Conservation (phyloP, 2,329 filamentous ascomycete genomes). For the Fusarium redolens region DNA sequence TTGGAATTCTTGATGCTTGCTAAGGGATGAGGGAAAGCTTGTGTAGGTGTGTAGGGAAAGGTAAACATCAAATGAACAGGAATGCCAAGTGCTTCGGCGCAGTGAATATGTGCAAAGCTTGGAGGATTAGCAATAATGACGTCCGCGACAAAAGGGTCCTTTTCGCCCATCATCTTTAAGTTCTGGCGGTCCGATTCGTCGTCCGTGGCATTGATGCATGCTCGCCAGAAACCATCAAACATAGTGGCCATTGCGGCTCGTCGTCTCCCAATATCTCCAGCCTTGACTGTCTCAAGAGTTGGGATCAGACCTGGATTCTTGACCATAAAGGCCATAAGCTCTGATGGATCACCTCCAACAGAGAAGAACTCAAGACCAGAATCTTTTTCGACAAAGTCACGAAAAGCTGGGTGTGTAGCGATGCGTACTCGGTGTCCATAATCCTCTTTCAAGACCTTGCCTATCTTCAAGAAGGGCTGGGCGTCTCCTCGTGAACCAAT, state of each 20-base stretch:
- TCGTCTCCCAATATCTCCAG: conserved; percentile 76
- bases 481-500: conserved; percentile 84
- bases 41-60: conserved; percentile 81
- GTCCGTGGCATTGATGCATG: conserved; percentile 79
- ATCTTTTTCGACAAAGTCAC: conserved; percentile 79
- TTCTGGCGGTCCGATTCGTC: conserved; percentile 69
- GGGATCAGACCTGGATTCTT: conserved; percentile 85
- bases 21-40: conserved; percentile 80
- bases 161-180: conserved; percentile 72
- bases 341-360: conserved; percentile 81
- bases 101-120: conserved; percentile 81
- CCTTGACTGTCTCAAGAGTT: conserved; percentile 75
- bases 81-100: conserved; percentile 80
- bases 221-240: conserved; percentile 85
- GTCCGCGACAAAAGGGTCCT: conserved; percentile 74
- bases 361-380: conserved; percentile 83
- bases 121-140: conserved; percentile 89
- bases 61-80: conserved; percentile 91
- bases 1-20: conserved; percentile 80
- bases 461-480: conserved; percentile 82
- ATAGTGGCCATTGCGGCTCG: conserved; percentile 81
- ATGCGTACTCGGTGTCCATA: conserved; percentile 81
- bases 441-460: conserved; percentile 75
- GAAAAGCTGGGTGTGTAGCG: conserved; percentile 82
- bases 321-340: conserved; percentile 90